A percentile compares a stretch with the other conserved stretches of the same genome.
Evolutionary conservation across 2,329 filamentous ascomycete species (phyloP).

Genomic region (Penicillium palitans): DNA sequence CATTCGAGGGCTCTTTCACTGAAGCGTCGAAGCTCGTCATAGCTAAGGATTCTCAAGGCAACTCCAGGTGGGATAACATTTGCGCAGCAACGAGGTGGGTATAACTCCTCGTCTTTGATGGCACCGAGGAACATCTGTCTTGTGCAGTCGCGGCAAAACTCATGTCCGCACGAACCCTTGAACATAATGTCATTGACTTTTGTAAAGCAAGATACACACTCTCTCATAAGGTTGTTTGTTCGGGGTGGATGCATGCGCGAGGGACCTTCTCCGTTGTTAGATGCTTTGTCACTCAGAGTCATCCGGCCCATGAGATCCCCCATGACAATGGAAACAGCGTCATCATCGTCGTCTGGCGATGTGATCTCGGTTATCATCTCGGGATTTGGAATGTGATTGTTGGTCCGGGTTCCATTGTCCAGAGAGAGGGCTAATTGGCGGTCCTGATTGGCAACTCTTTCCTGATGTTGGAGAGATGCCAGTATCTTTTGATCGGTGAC

Average conservation of each 20-base stretch:
- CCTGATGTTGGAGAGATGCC: too few relatives aligned
- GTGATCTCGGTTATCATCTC: too few relatives aligned
- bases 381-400: too few relatives aligned
- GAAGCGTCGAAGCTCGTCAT: conserved; percentile 15
- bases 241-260: not conserved
- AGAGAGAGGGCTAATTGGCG: too few relatives aligned
- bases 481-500: too few relatives aligned
- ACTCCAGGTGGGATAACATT: conserved; percentile 6
- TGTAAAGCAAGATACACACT: conserved; percentile 11
- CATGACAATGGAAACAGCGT: conserved; percentile 3
- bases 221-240: not conserved
- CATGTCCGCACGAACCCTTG: not conserved
- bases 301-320: conserved; percentile 8
- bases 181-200: not conserved
- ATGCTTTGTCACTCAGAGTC: not conserved
- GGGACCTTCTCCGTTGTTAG: not conserved
- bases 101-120: conserved; percentile 20
- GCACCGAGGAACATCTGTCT: conserved; percentile 16
- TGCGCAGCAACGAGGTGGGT: conserved; percentile 22
- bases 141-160: conserved; percentile 8
- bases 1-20: conserved; percentile 18
- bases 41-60: conserved; percentile 6
- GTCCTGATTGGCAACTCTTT: too few relatives aligned
- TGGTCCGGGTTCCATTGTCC: too few relatives aligned
- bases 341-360: not conserved